Evolutionary conservation across 345 rosid species (phyloP).

Genomic region (Syzygium aromaticum): DNA sequence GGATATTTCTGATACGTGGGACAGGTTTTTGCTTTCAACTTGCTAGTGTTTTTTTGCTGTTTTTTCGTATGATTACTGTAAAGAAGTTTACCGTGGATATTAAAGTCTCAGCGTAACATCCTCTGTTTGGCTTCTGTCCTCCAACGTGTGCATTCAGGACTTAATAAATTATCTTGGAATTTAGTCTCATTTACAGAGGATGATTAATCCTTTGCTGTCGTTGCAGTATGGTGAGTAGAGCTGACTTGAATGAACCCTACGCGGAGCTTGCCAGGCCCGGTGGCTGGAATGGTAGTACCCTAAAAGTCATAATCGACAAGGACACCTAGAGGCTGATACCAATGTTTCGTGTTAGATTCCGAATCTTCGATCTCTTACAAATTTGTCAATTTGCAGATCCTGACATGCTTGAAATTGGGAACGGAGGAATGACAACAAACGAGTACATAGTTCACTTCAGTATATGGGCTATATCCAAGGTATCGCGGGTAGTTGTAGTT

Average conservation of each 20-base stretch:
- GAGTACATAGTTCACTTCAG: conserved; percentile 90
- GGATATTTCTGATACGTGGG: conserved; percentile 70
- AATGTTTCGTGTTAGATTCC: background rate
- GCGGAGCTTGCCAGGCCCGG: conserved; percentile 90
- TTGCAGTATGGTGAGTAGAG: conserved; percentile 64
- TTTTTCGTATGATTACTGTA: background rate
- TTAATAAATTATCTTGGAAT: background rate
- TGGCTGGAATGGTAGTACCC: conserved; percentile 74
- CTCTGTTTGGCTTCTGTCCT: background rate
- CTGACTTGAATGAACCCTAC: conserved; percentile 68
- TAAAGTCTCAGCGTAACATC: background rate
- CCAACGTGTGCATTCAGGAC: background rate
- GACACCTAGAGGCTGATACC: background rate
- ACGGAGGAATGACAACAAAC: conserved; percentile 85
- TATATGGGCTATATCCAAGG: conserved; percentile 96
- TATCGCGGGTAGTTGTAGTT: background rate
- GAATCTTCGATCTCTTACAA: background rate
- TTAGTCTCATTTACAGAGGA: background rate
- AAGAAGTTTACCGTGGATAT: background rate
- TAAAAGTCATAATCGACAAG: background rate
- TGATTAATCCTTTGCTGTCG: background rate
- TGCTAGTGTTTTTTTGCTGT: background rate
- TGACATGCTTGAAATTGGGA: conserved; percentile 98
- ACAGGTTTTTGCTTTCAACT: conserved; percentile 28
- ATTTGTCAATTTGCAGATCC: conserved; percentile 43